These are phyloP conservation scores for Parachaetomium inaequale DNA, from an alignment of 495 filamentous ascomycete species.

Conservation along the genomic window DNA sequence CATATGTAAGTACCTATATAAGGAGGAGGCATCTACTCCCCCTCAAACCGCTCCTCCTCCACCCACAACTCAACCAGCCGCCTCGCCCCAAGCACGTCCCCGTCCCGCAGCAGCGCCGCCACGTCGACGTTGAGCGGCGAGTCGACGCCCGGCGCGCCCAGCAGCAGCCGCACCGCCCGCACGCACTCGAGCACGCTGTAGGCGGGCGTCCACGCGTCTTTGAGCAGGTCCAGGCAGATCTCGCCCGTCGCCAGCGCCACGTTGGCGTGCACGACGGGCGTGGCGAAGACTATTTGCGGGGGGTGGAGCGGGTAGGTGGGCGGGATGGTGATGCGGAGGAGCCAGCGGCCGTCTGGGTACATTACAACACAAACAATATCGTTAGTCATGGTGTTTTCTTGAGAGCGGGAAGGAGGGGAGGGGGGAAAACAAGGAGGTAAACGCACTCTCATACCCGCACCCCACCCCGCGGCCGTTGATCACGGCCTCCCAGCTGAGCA, in stretches of 20 bases:
- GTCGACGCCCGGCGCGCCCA: conserved; percentile 72
- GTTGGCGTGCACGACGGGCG: conserved; percentile 82
- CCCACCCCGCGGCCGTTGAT: conserved; percentile 63
- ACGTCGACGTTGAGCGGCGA: conserved; percentile 88
- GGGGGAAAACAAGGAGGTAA: not conserved
- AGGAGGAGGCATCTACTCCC: conserved; percentile 15
- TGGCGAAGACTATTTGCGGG: conserved; percentile 73
- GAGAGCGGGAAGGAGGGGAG: not conserved
- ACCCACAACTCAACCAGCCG: conserved; percentile 79
- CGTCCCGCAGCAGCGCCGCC: conserved; percentile 68
- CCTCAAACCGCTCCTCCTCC: conserved; percentile 48
- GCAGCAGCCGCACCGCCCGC: conserved; percentile 71
- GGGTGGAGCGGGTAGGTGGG: conserved; percentile 72
- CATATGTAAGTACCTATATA: not conserved
- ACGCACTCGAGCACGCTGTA: conserved; percentile 77
- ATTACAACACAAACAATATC: too few species aligned
- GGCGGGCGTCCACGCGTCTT: conserved; percentile 75
- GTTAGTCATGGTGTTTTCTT: not conserved
- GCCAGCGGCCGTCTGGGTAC: conserved; percentile 75
- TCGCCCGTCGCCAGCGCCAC: conserved; percentile 77
- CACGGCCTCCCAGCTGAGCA: conserved; percentile 75
- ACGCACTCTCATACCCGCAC: conserved; percentile 67
- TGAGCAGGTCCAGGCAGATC: conserved; percentile 87
- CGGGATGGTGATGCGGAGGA: conserved; percentile 73
- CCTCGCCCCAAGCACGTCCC: conserved; percentile 74